Conservation (phyloP, 2,329 filamentous ascomycete species). For the Sporothrix dimorphospora region DNA sequence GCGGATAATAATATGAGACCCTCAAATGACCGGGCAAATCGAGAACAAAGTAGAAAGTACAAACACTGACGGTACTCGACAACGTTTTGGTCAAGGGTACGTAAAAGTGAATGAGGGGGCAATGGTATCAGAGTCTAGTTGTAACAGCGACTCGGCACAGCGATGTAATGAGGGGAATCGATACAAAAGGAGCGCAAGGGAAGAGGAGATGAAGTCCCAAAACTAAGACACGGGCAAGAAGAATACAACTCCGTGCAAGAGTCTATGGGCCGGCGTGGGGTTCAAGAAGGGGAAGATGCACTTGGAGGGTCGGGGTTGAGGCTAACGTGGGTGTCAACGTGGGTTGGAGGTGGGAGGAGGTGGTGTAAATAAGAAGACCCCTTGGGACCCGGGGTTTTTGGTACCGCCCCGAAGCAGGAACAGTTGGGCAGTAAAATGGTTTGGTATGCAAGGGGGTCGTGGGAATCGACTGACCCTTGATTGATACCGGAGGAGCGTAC, state of each 20-base stretch:
- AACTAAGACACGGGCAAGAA: neutral
- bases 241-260: neutral
- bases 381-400: neutral
- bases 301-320: neutral
- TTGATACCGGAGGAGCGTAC: neutral
- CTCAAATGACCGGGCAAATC: too few relatives aligned
- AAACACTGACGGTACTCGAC: too few relatives aligned
- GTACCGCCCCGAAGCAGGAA: neutral
- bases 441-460: neutral
- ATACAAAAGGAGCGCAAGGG: neutral
- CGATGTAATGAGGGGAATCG: too few relatives aligned
- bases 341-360: neutral
- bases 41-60: too few relatives aligned
- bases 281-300: neutral
- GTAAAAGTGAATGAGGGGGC: too few relatives aligned
- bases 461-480: neutral
- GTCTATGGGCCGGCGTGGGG: neutral
- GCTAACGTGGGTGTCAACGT: neutral
- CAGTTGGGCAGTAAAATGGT: neutral
- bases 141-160: too few relatives aligned
- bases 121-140: too few relatives aligned
- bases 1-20: neutral
- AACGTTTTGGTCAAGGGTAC: neutral
- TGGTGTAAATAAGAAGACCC: neutral
- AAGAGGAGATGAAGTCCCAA: neutral